phyloP scores from a whole-genome alignment of 352 stramenopile species.

The Phytophthora sansomeana region DNA sequence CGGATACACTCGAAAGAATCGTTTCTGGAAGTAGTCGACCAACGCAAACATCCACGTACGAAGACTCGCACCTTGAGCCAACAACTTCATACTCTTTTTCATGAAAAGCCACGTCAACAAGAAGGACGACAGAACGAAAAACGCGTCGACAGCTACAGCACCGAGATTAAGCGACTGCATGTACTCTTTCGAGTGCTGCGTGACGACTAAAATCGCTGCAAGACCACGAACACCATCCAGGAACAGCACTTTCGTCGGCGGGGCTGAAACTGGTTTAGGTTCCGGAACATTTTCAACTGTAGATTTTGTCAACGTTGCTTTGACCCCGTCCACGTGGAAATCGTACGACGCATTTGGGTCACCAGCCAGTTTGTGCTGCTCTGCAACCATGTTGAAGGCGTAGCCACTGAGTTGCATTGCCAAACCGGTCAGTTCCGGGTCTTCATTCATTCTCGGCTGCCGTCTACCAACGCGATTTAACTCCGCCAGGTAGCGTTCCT shows the following conservation, averaged over 20 bases:
- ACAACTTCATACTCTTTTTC: constrained; percentile 41
- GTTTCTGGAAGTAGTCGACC: constrained; percentile 56
- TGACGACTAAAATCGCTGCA: constrained; percentile 46
- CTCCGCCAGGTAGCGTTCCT: too few species aligned
- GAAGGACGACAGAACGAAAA: constrained; percentile 63
- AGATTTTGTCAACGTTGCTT: too few species aligned
- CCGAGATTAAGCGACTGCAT: constrained; percentile 36
- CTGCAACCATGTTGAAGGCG: too few species aligned
- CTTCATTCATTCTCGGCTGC: too few species aligned
- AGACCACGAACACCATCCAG: constrained; percentile 54
- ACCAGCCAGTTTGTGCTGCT: too few species aligned
- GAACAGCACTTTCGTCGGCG: constrained; percentile 35
- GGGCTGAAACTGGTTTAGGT: constrained; percentile 1
- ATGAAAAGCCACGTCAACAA: constrained; percentile 54
- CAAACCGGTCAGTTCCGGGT: too few species aligned
- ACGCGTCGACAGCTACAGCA: constrained; percentile 45
- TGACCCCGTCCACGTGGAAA: too few species aligned
- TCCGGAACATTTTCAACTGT: constrained; percentile 11
- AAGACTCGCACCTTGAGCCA: constrained; percentile 29
- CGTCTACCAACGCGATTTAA: too few species aligned
- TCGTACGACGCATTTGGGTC: too few species aligned
- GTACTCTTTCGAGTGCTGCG: constrained; percentile 40
- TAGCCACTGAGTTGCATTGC: too few species aligned
- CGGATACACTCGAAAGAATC: constrained; percentile 68
- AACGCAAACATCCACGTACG: constrained; percentile 31